These are phyloP conservation scores for Russula lepida DNA, from an alignment of 768 basidiomycete genomes.

Conservation along the genomic window DNA sequence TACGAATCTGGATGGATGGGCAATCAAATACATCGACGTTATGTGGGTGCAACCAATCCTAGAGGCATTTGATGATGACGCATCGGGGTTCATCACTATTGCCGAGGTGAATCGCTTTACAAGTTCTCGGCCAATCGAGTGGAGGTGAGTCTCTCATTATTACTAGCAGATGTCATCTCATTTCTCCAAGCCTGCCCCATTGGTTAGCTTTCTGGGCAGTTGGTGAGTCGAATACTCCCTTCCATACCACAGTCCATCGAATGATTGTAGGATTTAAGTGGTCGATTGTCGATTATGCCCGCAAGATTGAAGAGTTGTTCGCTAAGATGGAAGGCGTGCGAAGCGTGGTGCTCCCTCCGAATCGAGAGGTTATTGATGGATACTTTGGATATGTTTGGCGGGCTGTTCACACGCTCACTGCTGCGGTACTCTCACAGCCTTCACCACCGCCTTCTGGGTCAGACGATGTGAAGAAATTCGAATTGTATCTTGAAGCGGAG, in stretches of 20 bases:
- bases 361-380: neutral
- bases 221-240: neutral
- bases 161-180: neutral
- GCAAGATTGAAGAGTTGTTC: conserved; percentile 10
- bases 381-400: neutral
- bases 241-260: neutral
- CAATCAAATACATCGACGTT: conserved; percentile 23
- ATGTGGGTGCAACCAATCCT: conserved; percentile 23
- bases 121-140: conserved; percentile 21
- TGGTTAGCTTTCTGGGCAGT: conserved; percentile 30
- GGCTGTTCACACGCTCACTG: conserved; percentile 8
- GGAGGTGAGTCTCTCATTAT: conserved; percentile 22
- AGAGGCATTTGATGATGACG: conserved; percentile 31
- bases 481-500: conserved; percentile 22
- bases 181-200: conserved; percentile 22
- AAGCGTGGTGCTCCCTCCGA: conserved; percentile 4
- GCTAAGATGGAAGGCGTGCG: conserved; percentile 17
- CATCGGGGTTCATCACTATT: conserved; percentile 29
- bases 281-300: conserved; percentile 14
- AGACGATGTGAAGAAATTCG: conserved; percentile 15
- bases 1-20: conserved; percentile 24
- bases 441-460: neutral
- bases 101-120: conserved; percentile 2
- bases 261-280: conserved; percentile 1
- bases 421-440: neutral